Conservation (phyloP, 768 basidiomycete genomes). For the Amanita phalloides region DNA sequence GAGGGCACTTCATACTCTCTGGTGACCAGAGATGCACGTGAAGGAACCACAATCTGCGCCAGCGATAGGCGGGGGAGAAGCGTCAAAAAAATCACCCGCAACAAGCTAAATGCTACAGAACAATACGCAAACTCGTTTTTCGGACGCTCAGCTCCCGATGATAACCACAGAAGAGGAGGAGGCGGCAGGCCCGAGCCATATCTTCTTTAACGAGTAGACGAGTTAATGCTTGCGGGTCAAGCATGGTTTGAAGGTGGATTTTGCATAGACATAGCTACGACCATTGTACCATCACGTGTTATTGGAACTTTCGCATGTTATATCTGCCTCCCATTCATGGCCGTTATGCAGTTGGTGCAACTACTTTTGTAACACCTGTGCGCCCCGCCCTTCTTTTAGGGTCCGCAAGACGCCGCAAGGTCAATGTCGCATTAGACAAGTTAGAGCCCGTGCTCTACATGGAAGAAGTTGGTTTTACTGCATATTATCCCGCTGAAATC, state of each 20-base stretch:
- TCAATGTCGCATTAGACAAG: conserved; percentile 10
- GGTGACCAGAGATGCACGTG: conserved; percentile 9
- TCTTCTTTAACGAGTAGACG: not conserved
- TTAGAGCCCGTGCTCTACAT: conserved; percentile 37
- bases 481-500: conserved; percentile 50
- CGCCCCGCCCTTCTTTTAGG: conserved; percentile 28
- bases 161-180: conserved; percentile 12
- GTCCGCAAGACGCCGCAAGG: conserved; percentile 23
- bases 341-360: conserved; percentile 48
- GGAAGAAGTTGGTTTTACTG: conserved; percentile 54
- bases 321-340: conserved; percentile 32
- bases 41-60: conserved; percentile 15
- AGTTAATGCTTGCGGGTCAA: conserved; percentile 3
- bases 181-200: conserved; percentile 6
- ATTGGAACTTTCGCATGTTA: conserved; percentile 20
- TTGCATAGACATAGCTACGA: not conserved
- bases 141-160: conserved; percentile 31
- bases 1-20: conserved; percentile 8
- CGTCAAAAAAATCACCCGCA: conserved; percentile 56
- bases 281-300: conserved; percentile 3
- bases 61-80: conserved; percentile 44
- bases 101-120: conserved; percentile 60
- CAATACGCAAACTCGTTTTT: conserved; percentile 60
- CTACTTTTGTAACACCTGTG: conserved; percentile 41
- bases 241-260: not conserved